Evolutionary conservation across 169 alveolate genomes (phyloP).

Genomic region (Babesia bovis): DNA sequence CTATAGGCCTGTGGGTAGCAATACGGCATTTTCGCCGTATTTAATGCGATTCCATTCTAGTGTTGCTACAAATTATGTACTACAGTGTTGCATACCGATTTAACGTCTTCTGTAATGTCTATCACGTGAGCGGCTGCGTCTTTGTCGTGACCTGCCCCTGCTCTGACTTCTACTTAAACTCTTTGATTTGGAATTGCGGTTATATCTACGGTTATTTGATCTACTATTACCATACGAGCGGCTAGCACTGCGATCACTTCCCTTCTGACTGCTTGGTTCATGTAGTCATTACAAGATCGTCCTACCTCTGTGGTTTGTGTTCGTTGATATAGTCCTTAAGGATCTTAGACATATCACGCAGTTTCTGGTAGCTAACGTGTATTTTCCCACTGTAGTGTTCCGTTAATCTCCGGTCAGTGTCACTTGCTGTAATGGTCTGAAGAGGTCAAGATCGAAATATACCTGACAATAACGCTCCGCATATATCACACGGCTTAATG

Average conservation of each 20-base stretch:
- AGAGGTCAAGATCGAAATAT: neutral
- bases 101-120: slow-evolving; percentile 10
- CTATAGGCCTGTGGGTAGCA: neutral
- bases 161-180: slow-evolving; percentile 25
- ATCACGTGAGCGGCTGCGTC: slow-evolving; percentile 38
- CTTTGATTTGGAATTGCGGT: slow-evolving; percentile 7
- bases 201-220: neutral
- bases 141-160: slow-evolving; percentile 2
- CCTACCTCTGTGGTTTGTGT: slow-evolving; percentile 26
- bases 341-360: slow-evolving; percentile 70
- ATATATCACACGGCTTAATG: slow-evolving; percentile 81
- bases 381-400: slow-evolving; percentile 82
- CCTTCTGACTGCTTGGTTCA: neutral
- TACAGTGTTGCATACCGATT: neutral
- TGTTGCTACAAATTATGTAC: too few species aligned
- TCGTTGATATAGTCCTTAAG: slow-evolving; percentile 52
- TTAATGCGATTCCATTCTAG: neutral
- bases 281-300: neutral
- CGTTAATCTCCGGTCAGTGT: slow-evolving; percentile 76
- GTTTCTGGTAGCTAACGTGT: slow-evolving; percentile 78
- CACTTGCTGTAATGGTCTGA: slow-evolving; percentile 40
- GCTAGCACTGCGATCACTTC: slow-evolving; percentile 12
- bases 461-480: slow-evolving; percentile 83
- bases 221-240: slow-evolving; percentile 12
- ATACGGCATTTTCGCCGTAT: neutral